Percentiles rank a stretch among this genome's conserved stretches.
phyloP scores from a whole-genome alignment of 169 alveolate species.

The Miamiensis avidus region DNA sequence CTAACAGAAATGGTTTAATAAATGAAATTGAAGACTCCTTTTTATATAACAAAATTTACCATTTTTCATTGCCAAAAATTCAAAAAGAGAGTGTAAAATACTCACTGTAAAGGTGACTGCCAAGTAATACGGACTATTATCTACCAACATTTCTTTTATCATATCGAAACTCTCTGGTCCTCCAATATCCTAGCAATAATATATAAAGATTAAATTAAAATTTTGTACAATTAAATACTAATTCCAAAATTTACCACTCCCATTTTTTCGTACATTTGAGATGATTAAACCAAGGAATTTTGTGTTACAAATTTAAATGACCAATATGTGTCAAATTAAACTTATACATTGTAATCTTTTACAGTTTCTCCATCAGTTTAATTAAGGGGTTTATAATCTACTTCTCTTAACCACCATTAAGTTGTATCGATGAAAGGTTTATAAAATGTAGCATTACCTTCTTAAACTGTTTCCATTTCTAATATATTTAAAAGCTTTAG shows the following conservation, averaged over 20 bases:
- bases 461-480: neutral
- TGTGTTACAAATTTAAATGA: neutral
- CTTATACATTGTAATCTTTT: neutral
- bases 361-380: neutral
- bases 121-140: conserved; percentile 61
- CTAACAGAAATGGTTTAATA: conserved; percentile 19
- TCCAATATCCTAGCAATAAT: neutral
- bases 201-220: neutral
- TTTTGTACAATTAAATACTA: too few relatives aligned
- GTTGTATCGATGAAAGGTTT: neutral
- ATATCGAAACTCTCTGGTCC: neutral
- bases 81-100: conserved; percentile 66
- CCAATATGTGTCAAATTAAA: neutral
- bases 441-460: neutral
- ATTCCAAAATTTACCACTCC: neutral
- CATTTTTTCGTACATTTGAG: neutral
- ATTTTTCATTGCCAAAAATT: conserved; percentile 65
- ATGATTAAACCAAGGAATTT: too few relatives aligned
- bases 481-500: too few relatives aligned
- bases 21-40: too few relatives aligned
- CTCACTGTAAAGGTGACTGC: conserved; percentile 60
- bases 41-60: conserved; percentile 12
- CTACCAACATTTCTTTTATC: conserved; percentile 64
- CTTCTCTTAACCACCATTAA: neutral
- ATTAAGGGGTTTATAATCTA: neutral